Evolutionary conservation across 1,284 basidiomycete species (phyloP), one percentile per base, ranked within the genome.

Genomic region (Tausonia pullulans): DNA sequence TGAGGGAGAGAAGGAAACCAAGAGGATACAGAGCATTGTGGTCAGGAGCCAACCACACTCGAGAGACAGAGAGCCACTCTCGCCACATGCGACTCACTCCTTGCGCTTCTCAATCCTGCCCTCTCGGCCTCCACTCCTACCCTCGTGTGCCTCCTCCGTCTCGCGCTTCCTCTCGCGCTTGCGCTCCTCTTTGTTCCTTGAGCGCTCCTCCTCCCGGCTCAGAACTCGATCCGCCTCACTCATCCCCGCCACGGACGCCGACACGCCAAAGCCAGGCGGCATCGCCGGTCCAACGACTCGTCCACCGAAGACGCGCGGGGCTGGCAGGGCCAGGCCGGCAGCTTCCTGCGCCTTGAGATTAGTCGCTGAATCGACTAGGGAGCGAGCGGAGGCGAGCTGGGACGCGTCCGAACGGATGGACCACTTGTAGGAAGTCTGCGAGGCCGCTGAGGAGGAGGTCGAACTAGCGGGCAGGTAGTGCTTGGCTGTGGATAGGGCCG

Each of bases 371-470:
- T 66, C 60, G 41, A 66, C 65, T 0, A 53, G 49, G 2, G 46
- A 45, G 14, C 65, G 54, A 11, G 61, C 65, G 11, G 57, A 51
- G 27, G 54, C 58, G 49, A 66, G 57, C 11, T 46, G 39, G 16
- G 53, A 16, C 1, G 43, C 41, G 7, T 62, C 60, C 45, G 46
- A 14, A 45, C 51, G 57, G 43, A 66, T 60, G 13, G 54, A 45
- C 65, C 65, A 66, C 51, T 66, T 63, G 61, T 66, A 66, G 13
- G 49, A 52, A 7, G 65, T 63, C 39, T 63, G 61, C 13, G 65
- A 62, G 53, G 65, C 59, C 2, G 65, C 41, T 13, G 65, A 58
- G 11, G 52, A 41, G 14, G 65, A 58, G n/a, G 61, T 62, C 8
- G 61, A 27, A 5, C 57, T 63, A 9, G 52, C 45, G 0, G 65